phyloP scores from a whole-genome alignment of 345 rosid genomes.

The Populus pruinosa region DNA sequence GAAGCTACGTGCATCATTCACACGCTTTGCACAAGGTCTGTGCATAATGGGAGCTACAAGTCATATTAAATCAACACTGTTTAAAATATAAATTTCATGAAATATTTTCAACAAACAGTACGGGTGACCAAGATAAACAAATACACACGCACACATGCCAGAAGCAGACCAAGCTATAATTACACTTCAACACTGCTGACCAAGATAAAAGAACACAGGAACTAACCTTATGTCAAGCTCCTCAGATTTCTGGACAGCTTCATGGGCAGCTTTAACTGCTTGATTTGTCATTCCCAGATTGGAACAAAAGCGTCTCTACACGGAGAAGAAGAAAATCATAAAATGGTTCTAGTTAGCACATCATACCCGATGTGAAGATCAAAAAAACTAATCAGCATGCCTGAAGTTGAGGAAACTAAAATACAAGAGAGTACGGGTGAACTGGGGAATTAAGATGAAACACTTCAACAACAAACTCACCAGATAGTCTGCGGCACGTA shows the following conservation, averaged over 20 bases:
- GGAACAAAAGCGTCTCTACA: slow-evolving; percentile 55
- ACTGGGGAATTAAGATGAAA: not conserved
- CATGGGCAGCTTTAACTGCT: slow-evolving; percentile 62
- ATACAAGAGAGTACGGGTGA: not conserved
- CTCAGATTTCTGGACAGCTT: slow-evolving; percentile 51
- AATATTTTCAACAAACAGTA: not conserved
- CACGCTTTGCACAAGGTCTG: not conserved
- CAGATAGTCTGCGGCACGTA: slow-evolving; percentile 54
- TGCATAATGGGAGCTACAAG: not conserved
- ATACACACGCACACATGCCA: not conserved
- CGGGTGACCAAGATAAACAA: no score
- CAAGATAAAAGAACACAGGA: slow-evolving; percentile 8
- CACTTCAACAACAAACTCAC: slow-evolving; percentile 18
- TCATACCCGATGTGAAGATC: no score
- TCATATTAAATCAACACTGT: not conserved
- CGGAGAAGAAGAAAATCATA: slow-evolving; percentile 4
- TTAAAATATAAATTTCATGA: not conserved
- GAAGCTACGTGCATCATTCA: not conserved
- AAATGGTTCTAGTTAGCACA: not conserved
- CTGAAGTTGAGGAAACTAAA: not conserved
- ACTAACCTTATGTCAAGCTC: slow-evolving; percentile 50
- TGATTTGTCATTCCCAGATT: slow-evolving; percentile 54
- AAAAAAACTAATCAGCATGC: not conserved
- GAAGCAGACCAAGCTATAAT: not conserved
- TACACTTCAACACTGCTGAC: not conserved